A percentile compares a stretch with the other conserved stretches of the same genome.
Conservation (phyloP, 2,329 filamentous ascomycete genomes). For the Sclerotinia borealis region DNA sequence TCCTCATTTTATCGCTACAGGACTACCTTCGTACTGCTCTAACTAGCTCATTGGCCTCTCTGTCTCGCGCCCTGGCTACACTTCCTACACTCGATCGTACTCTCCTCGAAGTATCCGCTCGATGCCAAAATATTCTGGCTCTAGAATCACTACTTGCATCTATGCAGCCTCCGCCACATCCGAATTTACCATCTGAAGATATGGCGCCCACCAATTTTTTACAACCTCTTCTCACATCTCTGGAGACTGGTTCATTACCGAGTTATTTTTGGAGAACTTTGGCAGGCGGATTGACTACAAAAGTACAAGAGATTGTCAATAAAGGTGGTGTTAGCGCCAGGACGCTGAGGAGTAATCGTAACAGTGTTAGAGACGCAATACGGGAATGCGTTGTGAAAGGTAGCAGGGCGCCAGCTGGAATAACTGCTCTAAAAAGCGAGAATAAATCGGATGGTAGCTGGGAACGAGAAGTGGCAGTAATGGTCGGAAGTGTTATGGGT, state of each 20-base stretch:
- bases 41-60: constrained; percentile 67
- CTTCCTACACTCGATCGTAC: constrained; percentile 78
- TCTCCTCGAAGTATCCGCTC: constrained; percentile 70
- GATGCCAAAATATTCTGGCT: constrained; percentile 88
- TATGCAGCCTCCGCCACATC: constrained; percentile 62
- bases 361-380: constrained; percentile 68
- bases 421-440: constrained; percentile 49
- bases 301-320: constrained; percentile 78
- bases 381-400: constrained; percentile 78
- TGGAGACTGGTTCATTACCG: constrained; percentile 81
- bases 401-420: constrained; percentile 57
- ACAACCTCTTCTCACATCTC: constrained; percentile 63
- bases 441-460: constrained; percentile 51
- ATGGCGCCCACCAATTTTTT: constrained; percentile 48
- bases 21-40: constrained; percentile 75
- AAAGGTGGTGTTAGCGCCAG: constrained; percentile 79
- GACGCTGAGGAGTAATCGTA: constrained; percentile 70
- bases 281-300: constrained; percentile 66
- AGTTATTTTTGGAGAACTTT: constrained; percentile 93
- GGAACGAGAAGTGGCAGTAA: constrained; percentile 91
- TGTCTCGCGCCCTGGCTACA: constrained; percentile 71
- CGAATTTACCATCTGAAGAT: constrained; percentile 44
- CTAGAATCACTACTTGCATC: constrained; percentile 70
- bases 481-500: constrained; percentile 74
- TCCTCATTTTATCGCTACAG: constrained; percentile 72